phyloP scores from a whole-genome alignment of 306 rosid species.

The Mucuna pruriens region DNA sequence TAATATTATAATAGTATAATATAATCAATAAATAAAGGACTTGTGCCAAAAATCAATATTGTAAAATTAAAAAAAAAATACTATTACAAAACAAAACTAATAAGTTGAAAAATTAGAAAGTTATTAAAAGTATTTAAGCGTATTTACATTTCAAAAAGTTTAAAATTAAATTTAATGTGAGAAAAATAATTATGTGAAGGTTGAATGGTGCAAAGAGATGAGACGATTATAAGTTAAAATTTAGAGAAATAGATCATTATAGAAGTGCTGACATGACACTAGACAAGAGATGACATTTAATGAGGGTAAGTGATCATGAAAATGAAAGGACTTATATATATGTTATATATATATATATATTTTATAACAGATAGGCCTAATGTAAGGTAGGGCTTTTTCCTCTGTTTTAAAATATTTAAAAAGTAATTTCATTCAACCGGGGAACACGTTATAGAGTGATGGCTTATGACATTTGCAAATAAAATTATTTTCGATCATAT shows the following conservation, averaged over 20 bases:
- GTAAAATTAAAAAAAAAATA: too few species aligned
- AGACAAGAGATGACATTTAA: background rate
- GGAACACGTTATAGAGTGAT: background rate
- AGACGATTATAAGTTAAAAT: too few species aligned
- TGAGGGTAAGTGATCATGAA: background rate
- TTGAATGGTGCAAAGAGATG: background rate
- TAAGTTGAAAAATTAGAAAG: too few species aligned
- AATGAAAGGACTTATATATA: background rate
- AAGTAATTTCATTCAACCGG: background rate
- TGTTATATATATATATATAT: background rate
- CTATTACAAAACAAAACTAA: too few species aligned
- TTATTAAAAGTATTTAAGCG: background rate
- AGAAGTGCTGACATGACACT: background rate
- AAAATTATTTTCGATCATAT: too few species aligned
- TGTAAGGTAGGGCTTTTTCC: background rate
- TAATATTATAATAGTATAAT: too few species aligned
- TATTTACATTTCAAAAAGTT: background rate
- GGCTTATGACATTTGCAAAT: too few species aligned
- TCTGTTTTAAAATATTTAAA: background rate
- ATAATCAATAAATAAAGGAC: too few species aligned
- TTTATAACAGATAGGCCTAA: background rate
- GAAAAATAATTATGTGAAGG: background rate
- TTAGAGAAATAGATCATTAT: too few species aligned
- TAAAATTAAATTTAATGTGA: background rate
- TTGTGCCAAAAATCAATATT: too few species aligned